Evolutionary conservation across 73 alveolate genomes (phyloP).

Genomic region (Effrenium voratum): DNA sequence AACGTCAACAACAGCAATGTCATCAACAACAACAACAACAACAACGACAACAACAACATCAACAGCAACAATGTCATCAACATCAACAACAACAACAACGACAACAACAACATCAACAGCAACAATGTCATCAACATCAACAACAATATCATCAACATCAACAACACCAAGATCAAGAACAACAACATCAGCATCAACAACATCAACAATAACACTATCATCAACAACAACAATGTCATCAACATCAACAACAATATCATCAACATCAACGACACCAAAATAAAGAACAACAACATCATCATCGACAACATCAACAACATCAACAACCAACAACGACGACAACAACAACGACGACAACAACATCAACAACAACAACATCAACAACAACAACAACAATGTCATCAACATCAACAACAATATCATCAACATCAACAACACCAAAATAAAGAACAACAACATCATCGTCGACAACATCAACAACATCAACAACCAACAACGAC

Average conservation of each 20-base stretch:
- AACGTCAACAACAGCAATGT: background rate
- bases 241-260: background rate
- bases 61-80: background rate
- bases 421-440: background rate
- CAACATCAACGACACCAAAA: background rate
- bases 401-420: background rate
- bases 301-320: background rate
- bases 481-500: background rate
- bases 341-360: background rate
- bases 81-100: background rate
- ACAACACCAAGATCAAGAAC: background rate
- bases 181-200: background rate
- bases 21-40: slow-evolving; percentile 2
- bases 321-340: background rate
- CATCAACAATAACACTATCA: background rate
- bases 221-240: background rate
- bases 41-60: background rate
- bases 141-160: background rate
- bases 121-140: background rate
- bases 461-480: background rate
- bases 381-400: background rate
- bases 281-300: background rate
- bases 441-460: background rate
- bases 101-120: background rate
- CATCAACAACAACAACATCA: background rate